These are phyloP conservation scores for Galeopsis tetrahit DNA, from an alignment of 257 asterid species.

Conservation along the genomic window DNA sequence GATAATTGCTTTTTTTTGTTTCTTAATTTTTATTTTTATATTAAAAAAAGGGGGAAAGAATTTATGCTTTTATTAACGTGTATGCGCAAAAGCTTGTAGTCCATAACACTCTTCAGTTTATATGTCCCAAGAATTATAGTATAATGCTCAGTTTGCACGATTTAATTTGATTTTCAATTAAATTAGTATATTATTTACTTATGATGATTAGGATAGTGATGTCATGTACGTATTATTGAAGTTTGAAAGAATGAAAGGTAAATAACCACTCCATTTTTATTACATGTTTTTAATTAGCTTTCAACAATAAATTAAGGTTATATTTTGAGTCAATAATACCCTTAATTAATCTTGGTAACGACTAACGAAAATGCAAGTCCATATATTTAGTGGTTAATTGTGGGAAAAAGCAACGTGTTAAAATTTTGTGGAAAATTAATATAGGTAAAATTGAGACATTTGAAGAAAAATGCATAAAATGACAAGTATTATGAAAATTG, in stretches of 20 bases:
- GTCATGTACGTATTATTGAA: neutral
- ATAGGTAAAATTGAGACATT: too few relatives aligned
- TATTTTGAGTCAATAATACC: too few relatives aligned
- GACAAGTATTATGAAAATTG: too few relatives aligned
- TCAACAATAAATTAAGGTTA: too few relatives aligned
- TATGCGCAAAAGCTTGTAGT: neutral
- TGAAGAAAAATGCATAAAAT: too few relatives aligned
- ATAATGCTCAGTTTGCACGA: neutral
- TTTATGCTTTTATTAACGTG: slow-evolving; percentile 5
- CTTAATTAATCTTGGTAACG: too few relatives aligned
- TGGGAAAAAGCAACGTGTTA: too few relatives aligned
- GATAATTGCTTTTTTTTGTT: neutral
- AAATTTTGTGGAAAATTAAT: too few relatives aligned
- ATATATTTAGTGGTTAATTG: too few relatives aligned
- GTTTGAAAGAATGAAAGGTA: neutral
- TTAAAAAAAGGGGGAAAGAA: neutral
- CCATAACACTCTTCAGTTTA: neutral
- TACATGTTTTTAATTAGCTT: too few relatives aligned
- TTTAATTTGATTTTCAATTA: neutral
- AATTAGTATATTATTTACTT: neutral
- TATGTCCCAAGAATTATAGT: neutral
- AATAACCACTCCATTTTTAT: too few relatives aligned
- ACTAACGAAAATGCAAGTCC: too few relatives aligned
- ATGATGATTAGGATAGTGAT: neutral
- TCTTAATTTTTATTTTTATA: neutral